These are phyloP conservation scores for Zygotorulaspora florentina DNA, from an alignment of 805 yeast genomes.

Conservation along the genomic window DNA sequence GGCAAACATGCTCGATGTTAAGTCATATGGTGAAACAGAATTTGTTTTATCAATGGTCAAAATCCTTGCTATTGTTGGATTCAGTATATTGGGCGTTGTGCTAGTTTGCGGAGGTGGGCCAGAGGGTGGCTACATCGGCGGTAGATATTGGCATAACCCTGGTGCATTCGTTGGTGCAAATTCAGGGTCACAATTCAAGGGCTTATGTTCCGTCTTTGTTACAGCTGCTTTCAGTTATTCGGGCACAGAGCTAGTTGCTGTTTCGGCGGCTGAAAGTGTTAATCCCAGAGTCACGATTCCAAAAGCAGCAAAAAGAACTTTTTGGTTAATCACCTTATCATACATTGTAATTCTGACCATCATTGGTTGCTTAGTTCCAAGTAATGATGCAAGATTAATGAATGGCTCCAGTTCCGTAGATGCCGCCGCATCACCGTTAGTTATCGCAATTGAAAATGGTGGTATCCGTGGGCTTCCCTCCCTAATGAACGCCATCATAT, in stretches of 20 bases:
- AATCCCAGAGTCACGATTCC: conserved; percentile 68
- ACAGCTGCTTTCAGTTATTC: conserved; percentile 75
- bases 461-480: conserved; percentile 65
- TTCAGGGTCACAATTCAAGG: conserved; percentile 45
- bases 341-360: conserved; percentile 56
- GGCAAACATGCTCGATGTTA: conserved; percentile 51
- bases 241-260: conserved; percentile 69
- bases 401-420: conserved; percentile 48
- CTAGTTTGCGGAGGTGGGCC: conserved; percentile 55
- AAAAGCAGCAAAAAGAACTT: conserved; percentile 72
- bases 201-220: conserved; percentile 67
- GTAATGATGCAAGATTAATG: conserved; percentile 44
- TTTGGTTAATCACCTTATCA: conserved; percentile 74
- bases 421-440: conserved; percentile 69
- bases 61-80: conserved; percentile 46
- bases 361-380: conserved; percentile 67
- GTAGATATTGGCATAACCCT: conserved; percentile 48
- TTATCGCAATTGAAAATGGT: conserved; percentile 64
- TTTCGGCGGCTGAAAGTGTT: conserved; percentile 72
- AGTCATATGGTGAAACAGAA: conserved; percentile 56
- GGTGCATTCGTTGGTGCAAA: conserved; percentile 49
- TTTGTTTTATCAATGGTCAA: conserved; percentile 46
- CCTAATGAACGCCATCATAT: conserved; percentile 64
- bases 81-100: conserved; percentile 45
- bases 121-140: conserved; percentile 45